Conservation (phyloP, 1,139 yeast species). For the Debaryomyces sp. region DNA sequence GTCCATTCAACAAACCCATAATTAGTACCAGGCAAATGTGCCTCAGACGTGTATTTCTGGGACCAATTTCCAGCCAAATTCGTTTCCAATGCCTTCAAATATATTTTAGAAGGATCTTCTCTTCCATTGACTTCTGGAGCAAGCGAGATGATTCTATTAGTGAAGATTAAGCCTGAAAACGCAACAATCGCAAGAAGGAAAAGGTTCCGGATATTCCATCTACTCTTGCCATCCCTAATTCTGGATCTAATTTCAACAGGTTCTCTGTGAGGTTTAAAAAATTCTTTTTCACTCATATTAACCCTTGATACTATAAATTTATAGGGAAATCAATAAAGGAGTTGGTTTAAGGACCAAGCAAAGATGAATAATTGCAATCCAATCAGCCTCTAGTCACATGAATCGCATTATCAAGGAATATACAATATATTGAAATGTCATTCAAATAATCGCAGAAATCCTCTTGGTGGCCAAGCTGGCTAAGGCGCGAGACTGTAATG, state of each 20-base stretch:
- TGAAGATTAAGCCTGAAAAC: not conserved
- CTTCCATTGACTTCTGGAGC: not conserved
- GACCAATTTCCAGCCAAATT: slow-evolving; percentile 60
- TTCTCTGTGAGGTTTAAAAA: not conserved
- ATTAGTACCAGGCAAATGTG: slow-evolving; percentile 77
- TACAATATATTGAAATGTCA: not conserved
- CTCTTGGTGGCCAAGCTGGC: slow-evolving; percentile 82
- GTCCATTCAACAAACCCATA: slow-evolving; percentile 69
- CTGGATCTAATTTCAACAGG: not conserved
- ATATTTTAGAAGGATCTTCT: slow-evolving; percentile 17
- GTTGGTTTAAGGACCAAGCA: not conserved
- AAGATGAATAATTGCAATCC: not conserved
- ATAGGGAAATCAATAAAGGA: not conserved
- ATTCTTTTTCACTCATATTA: not conserved
- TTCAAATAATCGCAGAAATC: slow-evolving; percentile 8
- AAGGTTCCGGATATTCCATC: slow-evolving; percentile 1
- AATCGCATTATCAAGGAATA: not conserved
- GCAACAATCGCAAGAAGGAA: not conserved
- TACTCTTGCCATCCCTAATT: not conserved
- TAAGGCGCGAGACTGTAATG: slow-evolving; percentile 83
- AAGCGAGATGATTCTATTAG: not conserved
- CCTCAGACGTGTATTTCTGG: slow-evolving; percentile 54
- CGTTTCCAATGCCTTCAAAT: slow-evolving; percentile 41
- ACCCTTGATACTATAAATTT: not conserved
- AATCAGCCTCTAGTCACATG: not conserved